A percentile compares a stretch with the other conserved stretches of the same genome.
Evolutionary conservation across 176 grass and related monocot genomes (phyloP).

Genomic region (Zea luxurians): DNA sequence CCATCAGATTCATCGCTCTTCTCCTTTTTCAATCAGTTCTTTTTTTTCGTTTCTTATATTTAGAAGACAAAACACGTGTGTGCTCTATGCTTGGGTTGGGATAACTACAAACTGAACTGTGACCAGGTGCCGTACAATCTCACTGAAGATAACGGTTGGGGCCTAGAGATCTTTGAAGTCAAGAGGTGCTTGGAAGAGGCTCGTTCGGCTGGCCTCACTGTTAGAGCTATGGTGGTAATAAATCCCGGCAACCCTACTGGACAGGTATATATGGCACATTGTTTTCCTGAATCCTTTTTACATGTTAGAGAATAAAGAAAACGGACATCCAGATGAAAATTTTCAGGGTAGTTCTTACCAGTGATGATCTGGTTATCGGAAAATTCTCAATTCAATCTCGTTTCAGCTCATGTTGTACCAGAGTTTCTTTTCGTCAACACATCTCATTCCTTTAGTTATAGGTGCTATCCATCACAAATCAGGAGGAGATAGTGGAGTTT

Average conservation of each 20-base stretch:
- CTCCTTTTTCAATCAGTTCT: background rate
- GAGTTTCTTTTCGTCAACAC: constrained; percentile 2
- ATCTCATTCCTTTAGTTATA: constrained; percentile 28
- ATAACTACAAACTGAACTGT: background rate
- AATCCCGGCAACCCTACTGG: constrained; percentile 83
- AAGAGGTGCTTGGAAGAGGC: constrained; percentile 62
- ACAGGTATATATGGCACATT: constrained; percentile 39
- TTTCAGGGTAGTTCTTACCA: background rate
- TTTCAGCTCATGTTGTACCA: background rate
- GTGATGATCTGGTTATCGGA: background rate
- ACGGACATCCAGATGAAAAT: background rate
- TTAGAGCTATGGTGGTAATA: constrained; percentile 74
- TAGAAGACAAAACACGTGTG: background rate
- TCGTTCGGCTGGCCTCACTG: constrained; percentile 51
- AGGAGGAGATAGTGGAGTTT: constrained; percentile 68
- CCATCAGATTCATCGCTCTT: background rate
- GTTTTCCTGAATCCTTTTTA: background rate
- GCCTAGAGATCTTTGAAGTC: constrained; percentile 68
- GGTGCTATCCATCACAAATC: constrained; percentile 58
- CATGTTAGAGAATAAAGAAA: background rate
- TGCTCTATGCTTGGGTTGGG: background rate
- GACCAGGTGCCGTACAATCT: constrained; percentile 64
- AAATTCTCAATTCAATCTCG: background rate
- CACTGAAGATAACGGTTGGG: constrained; percentile 56
- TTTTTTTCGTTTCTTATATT: background rate